phyloP scores from a whole-genome alignment of 2,329 filamentous ascomycete species.

The Xylariaceae sp. region DNA sequence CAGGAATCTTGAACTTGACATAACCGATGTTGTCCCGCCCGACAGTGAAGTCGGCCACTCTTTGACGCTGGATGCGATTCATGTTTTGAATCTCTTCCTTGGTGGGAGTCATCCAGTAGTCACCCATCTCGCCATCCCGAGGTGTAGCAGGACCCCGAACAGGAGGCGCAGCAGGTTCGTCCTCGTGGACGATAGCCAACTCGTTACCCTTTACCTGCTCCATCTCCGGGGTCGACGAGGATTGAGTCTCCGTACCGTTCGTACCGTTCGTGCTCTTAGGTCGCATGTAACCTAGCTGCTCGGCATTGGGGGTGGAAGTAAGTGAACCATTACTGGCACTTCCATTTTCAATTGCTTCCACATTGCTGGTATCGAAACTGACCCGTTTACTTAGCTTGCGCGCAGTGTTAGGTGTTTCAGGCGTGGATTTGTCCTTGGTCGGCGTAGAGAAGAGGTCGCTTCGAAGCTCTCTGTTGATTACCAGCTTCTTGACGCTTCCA shows the following conservation, averaged over 20 bases:
- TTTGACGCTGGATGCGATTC: constrained; percentile 73
- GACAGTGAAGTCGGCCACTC: constrained; percentile 71
- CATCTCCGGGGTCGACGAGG: constrained; percentile 55
- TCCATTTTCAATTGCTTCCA: constrained; percentile 42
- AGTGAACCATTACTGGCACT: constrained; percentile 39
- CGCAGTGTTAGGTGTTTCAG: constrained; percentile 39
- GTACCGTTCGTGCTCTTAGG: constrained; percentile 42
- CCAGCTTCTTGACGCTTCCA: constrained; percentile 79
- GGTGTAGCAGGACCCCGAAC: constrained; percentile 22
- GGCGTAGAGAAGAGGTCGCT: constrained; percentile 66
- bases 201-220: constrained; percentile 71
- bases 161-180: constrained; percentile 44
- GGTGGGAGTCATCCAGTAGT: constrained; percentile 83
- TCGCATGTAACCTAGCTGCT: constrained; percentile 58
- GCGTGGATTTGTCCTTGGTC: constrained; percentile 45
- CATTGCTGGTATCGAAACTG: constrained; percentile 74
- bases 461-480: constrained; percentile 83
- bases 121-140: constrained; percentile 56
- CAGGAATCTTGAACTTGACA: constrained; percentile 74
- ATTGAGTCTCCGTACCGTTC: constrained; percentile 41
- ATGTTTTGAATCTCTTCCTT: constrained; percentile 72
- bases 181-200: constrained; percentile 74
- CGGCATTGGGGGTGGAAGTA: constrained; percentile 50
- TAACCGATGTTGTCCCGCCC: constrained; percentile 78
- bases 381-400: constrained; percentile 76